Conservation (phyloP, 2,329 filamentous ascomycete genomes). For the Calonectria multiphialidica region DNA sequence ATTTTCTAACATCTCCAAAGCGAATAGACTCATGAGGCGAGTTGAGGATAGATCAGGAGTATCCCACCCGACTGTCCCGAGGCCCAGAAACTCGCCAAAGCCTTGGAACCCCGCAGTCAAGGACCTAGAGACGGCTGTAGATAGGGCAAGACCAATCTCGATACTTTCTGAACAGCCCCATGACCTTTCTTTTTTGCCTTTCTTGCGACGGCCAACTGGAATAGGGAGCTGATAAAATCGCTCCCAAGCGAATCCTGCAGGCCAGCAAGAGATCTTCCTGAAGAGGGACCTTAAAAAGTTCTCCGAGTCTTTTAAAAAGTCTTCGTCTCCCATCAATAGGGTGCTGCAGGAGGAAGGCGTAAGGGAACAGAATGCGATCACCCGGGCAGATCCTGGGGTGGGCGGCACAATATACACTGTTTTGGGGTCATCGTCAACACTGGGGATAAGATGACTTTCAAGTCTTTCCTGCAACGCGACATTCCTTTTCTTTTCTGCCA, state of each 20-base stretch:
- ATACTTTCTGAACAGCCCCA: neutral
- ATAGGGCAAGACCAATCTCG: neutral
- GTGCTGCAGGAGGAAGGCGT: neutral
- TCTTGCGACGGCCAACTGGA: neutral
- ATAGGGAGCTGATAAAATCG: neutral
- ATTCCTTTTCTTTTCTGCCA: neutral
- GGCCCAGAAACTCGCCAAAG: neutral
- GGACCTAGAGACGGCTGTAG: neutral
- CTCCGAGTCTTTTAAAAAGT: neutral
- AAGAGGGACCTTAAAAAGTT: neutral
- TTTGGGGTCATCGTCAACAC: neutral
- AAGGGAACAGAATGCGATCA: neutral
- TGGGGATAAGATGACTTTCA: neutral
- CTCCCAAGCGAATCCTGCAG: neutral
- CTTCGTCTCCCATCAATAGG: neutral
- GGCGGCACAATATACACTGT: neutral
- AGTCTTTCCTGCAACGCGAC: neutral
- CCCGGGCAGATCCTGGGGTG: neutral
- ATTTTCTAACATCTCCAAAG: neutral
- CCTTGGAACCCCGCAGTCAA: neutral
- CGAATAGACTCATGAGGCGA: neutral
- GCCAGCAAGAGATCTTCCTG: neutral
- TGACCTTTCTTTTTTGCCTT: neutral
- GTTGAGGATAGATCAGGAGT: neutral
- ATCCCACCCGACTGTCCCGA: neutral